phyloP scores from a whole-genome alignment of 148 eudicot species.

The Rhododendron simsii region DNA sequence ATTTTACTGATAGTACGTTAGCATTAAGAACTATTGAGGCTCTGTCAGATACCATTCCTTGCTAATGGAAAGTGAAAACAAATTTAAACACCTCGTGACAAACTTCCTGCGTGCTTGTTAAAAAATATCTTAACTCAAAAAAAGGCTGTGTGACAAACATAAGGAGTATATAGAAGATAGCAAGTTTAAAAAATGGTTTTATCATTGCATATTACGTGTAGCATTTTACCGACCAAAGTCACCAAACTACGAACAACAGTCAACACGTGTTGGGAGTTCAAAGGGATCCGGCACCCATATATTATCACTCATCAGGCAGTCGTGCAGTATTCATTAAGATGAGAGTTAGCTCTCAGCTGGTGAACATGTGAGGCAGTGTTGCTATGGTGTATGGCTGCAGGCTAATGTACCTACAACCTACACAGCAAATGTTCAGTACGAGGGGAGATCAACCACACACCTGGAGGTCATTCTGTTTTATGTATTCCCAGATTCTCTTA shows the following conservation, averaged over 20 bases:
- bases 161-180: not conserved
- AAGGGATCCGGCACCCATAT: not conserved
- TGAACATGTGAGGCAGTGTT: not conserved
- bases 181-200: not conserved
- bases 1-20: not conserved
- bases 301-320: not conserved
- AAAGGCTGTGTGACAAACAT: not conserved
- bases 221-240: not conserved
- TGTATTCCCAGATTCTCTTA: slow-evolving; percentile 83
- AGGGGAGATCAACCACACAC: slow-evolving; percentile 23
- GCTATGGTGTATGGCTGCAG: not conserved
- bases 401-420: not conserved
- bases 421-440: not conserved
- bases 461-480: slow-evolving; percentile 76
- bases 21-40: not conserved
- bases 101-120: not conserved
- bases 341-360: not conserved
- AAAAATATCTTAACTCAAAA: not conserved
- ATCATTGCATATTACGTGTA: not conserved
- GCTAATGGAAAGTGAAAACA: not conserved
- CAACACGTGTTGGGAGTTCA: not conserved
- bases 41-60: not conserved
- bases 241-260: not conserved
- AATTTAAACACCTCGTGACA: not conserved
- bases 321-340: not conserved